Evolutionary conservation across 2,329 filamentous ascomycete species (phyloP), one percentile per base, ranked within the genome.

Genomic region (Clathrospora elynae): DNA sequence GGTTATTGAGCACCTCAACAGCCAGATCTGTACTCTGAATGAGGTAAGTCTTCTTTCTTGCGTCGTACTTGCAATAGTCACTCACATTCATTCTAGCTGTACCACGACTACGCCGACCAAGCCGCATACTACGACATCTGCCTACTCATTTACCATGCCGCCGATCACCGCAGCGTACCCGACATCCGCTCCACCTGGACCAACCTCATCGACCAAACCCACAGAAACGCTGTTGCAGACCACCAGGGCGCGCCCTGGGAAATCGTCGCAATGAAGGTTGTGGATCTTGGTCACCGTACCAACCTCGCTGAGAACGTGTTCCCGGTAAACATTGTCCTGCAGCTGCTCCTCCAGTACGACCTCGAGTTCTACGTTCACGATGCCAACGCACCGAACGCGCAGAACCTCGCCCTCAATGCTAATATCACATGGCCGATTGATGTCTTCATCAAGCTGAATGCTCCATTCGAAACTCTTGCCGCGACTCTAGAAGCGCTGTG

Each of bases 41-140:
- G 83, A 85, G 56, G 89, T 93, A 79, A 75, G 85, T 77, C 48
- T 24, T 10, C 10, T 26, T 5, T 13, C 11, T 22, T 9, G 9
- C 4, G 8, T 29, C 9, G 19, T 32, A 31, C 19, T 22, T 29
- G 11, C 38, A 49, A 18, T 11, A 66, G 56, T 43, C 29, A 33
- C 51, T 66, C 51, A 65, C 51, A 14, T 12, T 17, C 16, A n/a
- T n/a, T 18, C 3, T 62, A 95, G 84, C 83, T 99, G n/a, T 99
- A 90, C 74, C 95, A 97, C 66, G 77, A 84, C 51, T 99, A 90
- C 61, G 90, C 91, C 41, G 91, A 96, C 64, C 86, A 89, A 62
- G 93, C 90, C 2, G 86, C 84, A 35, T 99, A 99, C 77, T 92
- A 90, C 72, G 93, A 97, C 66, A 81, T 99, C 35, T 96, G 89